Evolutionary conservation across 345 rosid species (phyloP).

Genomic region (Hibiscus tridactylites): DNA sequence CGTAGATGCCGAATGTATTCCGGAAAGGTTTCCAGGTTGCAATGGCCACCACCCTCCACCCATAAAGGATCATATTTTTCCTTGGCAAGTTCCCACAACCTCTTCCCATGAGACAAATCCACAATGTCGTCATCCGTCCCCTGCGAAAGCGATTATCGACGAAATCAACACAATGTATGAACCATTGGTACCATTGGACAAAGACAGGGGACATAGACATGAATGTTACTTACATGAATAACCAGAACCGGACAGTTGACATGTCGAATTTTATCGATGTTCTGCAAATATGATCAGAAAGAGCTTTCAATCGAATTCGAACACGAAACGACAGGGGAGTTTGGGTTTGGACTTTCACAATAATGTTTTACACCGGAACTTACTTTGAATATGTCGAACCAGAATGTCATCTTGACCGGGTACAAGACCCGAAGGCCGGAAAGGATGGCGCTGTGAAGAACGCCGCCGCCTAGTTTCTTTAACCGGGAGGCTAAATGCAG

Average conservation of each 20-base stretch:
- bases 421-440: constrained; percentile 91
- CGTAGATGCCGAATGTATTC: constrained; percentile 85
- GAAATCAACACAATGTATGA: neutral
- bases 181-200: neutral
- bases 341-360: neutral
- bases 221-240: constrained; percentile 67
- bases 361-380: constrained; percentile 4
- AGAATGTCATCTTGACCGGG: constrained; percentile 90
- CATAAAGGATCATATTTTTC: constrained; percentile 91
- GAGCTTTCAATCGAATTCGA: constrained; percentile 1
- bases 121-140: constrained; percentile 90
- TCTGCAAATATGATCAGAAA: constrained; percentile 42
- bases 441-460: constrained; percentile 95
- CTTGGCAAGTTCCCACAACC: constrained; percentile 86
- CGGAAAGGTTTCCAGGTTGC: constrained; percentile 91
- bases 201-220: neutral
- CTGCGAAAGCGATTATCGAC: constrained; percentile 30
- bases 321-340: neutral
- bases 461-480: constrained; percentile 66
- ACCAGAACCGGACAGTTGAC: constrained; percentile 86
- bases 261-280: constrained; percentile 87
- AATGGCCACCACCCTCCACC: constrained; percentile 96
- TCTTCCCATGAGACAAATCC: constrained; percentile 80
- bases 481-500: constrained; percentile 73
- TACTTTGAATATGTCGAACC: constrained; percentile 93